phyloP scores from a whole-genome alignment of 2,329 filamentous ascomycete species.

The Botrytis porri region DNA sequence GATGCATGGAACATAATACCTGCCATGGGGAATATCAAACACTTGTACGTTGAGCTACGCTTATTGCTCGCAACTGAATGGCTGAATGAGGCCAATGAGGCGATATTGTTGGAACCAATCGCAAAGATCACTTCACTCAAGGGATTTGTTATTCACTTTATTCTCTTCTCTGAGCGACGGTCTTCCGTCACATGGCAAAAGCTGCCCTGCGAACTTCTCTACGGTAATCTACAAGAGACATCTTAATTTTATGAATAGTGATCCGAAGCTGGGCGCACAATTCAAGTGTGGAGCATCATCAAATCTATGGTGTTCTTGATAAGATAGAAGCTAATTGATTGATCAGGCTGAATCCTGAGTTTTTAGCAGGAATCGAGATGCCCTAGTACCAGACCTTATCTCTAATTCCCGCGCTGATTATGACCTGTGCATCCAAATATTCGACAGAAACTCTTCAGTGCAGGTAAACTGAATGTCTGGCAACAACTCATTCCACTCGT shows the following conservation, averaged over 20 bases:
- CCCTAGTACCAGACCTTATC: background rate
- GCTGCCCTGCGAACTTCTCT: background rate
- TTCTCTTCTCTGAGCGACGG: background rate
- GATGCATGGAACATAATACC: background rate
- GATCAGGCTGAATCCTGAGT: background rate
- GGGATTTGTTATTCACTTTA: background rate
- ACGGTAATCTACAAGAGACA: too few species aligned
- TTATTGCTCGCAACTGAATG: background rate
- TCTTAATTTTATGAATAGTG: background rate
- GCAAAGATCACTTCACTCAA: too few species aligned
- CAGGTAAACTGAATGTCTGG: conserved; percentile 44
- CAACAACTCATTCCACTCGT: conserved; percentile 45
- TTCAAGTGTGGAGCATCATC: background rate
- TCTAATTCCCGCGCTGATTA: background rate
- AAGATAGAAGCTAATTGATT: background rate
- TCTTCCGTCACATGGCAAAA: background rate
- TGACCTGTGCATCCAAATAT: conserved; percentile 27
- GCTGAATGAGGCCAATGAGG: background rate
- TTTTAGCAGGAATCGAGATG: background rate
- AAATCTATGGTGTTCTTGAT: background rate
- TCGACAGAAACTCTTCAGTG: conserved; percentile 44
- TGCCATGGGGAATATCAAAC: background rate
- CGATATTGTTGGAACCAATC: background rate
- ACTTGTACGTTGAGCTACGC: background rate
- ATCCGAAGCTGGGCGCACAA: background rate